Evolutionary conservation across 1,284 basidiomycete species (phyloP), one percentile per base, ranked within the genome.

Genomic region (Singerocomus inundabilis): DNA sequence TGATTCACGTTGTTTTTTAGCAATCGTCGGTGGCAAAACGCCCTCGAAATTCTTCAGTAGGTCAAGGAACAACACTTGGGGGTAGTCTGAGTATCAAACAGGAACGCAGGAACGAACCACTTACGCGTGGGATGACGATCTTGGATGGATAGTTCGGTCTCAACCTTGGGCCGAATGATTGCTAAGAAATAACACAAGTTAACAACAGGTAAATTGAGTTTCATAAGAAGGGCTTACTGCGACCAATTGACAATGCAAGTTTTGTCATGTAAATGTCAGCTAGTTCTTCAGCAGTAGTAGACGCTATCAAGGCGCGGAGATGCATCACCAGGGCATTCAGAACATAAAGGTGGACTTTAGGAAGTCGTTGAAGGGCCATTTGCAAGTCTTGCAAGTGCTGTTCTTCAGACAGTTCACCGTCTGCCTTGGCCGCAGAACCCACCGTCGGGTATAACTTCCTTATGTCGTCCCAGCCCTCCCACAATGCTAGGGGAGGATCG

Each of bases 401-500:
- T 41, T 83, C 74, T 43, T 79, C 77, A 0, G 75, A 74, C 3
- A 68, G 66, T 39, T 82, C 78, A 28, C 78, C 78, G 32, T 82
- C 84, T 15, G 55, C 51, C 42, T 79, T 73, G 49, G 77, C 72
- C 5, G 64, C 63, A 24, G 82, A 77, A 37, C 86, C 84, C 49
- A 90, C 81, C 74, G 77, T 79, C 5, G 91, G 91, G 63, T 95
- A 95, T 11, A 95, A 61, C 56, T 85, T 87, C 56, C 91, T 80
- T 54, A 93, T 77, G 30, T 94, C 92, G 48, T 94, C 91, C 90
- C 91, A 96, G 34, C 88, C 84, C 61, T 96, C 92, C 76, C 85
- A 91, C 49, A 89, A 75, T 10, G 81, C 83, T 29, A 94, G 67
- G 26, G 93, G 90, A 9, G 91, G 91, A 64, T 91, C 84, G 25